Evolutionary conservation across 2,329 filamentous ascomycete genomes (phyloP).

Genomic region (Pseudogymnoascus sp.): DNA sequence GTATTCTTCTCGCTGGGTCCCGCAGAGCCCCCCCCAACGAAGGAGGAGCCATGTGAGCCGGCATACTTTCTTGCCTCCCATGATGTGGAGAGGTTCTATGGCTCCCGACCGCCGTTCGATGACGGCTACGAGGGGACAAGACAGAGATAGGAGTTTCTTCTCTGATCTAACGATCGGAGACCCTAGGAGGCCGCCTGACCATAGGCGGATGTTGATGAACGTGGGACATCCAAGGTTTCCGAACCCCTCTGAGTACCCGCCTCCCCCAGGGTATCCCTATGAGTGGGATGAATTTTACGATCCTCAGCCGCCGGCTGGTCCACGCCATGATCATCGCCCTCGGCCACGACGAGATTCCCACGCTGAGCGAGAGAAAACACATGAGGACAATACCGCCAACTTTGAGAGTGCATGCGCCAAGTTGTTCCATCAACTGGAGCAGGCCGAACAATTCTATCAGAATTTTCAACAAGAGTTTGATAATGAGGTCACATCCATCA

Average conservation of each 20-base stretch:
- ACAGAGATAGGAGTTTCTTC: background rate
- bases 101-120: background rate
- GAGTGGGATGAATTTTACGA: background rate
- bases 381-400: background rate
- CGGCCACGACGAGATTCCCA: background rate
- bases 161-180: background rate
- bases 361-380: background rate
- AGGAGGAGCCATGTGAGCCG: background rate
- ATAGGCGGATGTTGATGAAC: background rate
- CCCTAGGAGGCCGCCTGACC: background rate
- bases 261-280: background rate
- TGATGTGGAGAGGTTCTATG: background rate
- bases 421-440: slow-evolving; percentile 14
- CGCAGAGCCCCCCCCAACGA: background rate
- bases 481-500: slow-evolving; percentile 13
- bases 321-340: background rate
- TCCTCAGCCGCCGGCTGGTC: background rate
- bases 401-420: slow-evolving; percentile 1
- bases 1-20: background rate
- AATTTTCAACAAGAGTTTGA: slow-evolving; percentile 16
- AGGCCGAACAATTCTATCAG: slow-evolving; percentile 18
- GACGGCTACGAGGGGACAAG: background rate
- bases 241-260: background rate
- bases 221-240: background rate
- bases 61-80: background rate